Conservation (phyloP, 2,329 filamentous ascomycete species). For the Microdochium nivale region DNA sequence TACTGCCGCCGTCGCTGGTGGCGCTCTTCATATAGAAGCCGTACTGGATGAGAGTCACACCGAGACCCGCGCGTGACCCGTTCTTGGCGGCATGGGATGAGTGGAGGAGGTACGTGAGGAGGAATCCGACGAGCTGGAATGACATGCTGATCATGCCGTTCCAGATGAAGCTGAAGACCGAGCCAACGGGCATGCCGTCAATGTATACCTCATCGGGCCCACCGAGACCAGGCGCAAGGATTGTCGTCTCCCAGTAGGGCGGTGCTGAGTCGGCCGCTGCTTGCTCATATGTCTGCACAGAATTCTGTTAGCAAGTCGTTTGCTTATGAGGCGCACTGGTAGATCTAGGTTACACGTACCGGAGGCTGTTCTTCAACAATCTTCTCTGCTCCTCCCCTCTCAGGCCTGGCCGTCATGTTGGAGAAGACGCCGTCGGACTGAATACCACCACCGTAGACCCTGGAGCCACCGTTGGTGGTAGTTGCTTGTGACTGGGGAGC, state of each 20-base stretch:
- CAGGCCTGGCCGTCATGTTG: constrained; percentile 86
- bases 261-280: constrained; percentile 92
- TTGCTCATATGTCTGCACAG: constrained; percentile 83
- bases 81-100: constrained; percentile 98
- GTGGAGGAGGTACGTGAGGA: constrained; percentile 95
- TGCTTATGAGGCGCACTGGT: background rate
- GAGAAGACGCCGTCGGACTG: constrained; percentile 93
- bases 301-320: constrained; percentile 23
- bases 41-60: constrained; percentile 91
- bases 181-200: constrained; percentile 88
- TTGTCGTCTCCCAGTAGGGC: constrained; percentile 98
- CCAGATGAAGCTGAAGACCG: constrained; percentile 81
- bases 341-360: constrained; percentile 44
- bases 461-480: constrained; percentile 24
- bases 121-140: constrained; percentile 93
- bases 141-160: constrained; percentile 96
- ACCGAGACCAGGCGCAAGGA: constrained; percentile 82
- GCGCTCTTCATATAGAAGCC: constrained; percentile 87
- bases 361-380: constrained; percentile 82
- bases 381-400: constrained; percentile 66
- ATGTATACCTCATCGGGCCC: constrained; percentile 95
- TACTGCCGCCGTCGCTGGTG: constrained; percentile 31
- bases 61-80: constrained; percentile 86
- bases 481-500: constrained; percentile 17
- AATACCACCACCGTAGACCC: constrained; percentile 64